A percentile compares a stretch with the other conserved stretches of the same genome.
phyloP scores from a whole-genome alignment of 192 early-diverging fungal species.

The Gaertneriomyces semiglobifer region DNA sequence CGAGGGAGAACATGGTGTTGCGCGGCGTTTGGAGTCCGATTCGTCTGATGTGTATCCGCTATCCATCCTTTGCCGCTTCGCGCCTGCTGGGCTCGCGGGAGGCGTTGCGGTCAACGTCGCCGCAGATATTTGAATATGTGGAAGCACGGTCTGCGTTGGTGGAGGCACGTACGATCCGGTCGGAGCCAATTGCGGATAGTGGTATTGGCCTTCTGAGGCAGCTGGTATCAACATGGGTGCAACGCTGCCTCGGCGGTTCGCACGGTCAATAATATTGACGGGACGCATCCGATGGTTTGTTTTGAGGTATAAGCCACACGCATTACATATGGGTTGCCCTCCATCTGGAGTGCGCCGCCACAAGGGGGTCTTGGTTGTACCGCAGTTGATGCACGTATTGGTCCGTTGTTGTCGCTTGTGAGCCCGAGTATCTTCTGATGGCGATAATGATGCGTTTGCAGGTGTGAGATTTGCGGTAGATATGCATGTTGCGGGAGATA shows the following conservation, averaged over 20 bases:
- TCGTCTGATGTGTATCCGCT: slow-evolving; percentile 5
- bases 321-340: slow-evolving; percentile 75
- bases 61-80: slow-evolving; percentile 4
- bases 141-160: not conserved
- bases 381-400: slow-evolving; percentile 67
- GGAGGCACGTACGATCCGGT: not conserved
- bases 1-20: not conserved
- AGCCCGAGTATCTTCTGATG: not conserved
- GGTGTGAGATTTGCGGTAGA: not conserved
- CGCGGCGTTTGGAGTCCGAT: not conserved
- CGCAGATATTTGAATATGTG: not conserved
- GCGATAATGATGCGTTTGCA: not conserved
- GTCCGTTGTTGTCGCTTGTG: not conserved
- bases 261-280: slow-evolving; percentile 37
- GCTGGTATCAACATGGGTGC: slow-evolving; percentile 1
- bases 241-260: slow-evolving; percentile 16
- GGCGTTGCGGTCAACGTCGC: not conserved
- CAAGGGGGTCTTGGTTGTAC: slow-evolving; percentile 69
- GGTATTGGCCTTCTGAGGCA: not conserved
- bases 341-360: slow-evolving; percentile 75
- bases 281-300: slow-evolving; percentile 69
- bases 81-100: not conserved
- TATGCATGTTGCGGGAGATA: not conserved
- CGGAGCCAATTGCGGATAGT: not conserved
- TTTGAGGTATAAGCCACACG: slow-evolving; percentile 83